Percentiles rank a stretch among this genome's conserved stretches.
Evolutionary conservation across 192 early-diverging fungal genomes (phyloP).

Genomic region (Podila clonocystis): DNA sequence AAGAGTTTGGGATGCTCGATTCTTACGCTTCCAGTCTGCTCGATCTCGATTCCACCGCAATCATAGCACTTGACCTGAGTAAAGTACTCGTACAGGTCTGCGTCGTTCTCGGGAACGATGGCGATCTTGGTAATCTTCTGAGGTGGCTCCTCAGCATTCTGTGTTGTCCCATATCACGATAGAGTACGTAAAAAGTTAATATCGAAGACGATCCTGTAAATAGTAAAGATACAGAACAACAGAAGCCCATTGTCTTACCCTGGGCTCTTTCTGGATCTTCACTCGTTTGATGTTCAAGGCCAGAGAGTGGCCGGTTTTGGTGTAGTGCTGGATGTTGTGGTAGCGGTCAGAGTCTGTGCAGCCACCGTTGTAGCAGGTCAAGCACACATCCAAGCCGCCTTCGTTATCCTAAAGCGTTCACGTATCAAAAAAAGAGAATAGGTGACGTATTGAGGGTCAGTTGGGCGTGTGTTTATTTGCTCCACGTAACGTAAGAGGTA

Average conservation of each 20-base stretch:
- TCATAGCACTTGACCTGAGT: constrained; percentile 84
- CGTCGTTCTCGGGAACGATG: constrained; percentile 80
- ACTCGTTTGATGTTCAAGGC: constrained; percentile 85
- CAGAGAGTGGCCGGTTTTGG: constrained; percentile 80
- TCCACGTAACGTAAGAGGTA: not conserved
- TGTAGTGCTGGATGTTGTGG: constrained; percentile 82
- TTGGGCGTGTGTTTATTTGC: not conserved
- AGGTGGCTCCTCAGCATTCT: constrained; percentile 69
- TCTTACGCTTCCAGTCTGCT: constrained; percentile 66
- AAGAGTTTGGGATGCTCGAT: not conserved
- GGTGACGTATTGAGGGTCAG: not conserved
- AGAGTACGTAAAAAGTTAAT: too few relatives aligned
- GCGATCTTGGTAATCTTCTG: constrained; percentile 95
- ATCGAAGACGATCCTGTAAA: too few relatives aligned
- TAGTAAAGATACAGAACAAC: too few relatives aligned
- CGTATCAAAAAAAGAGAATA: not conserved
- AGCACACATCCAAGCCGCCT: constrained; percentile 90
- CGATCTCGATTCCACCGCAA: constrained; percentile 72
- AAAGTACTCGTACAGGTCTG: constrained; percentile 77
- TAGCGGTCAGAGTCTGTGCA: constrained; percentile 70
- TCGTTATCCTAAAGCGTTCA: constrained; percentile 60
- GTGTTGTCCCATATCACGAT: not conserved
- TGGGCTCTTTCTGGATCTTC: constrained; percentile 56
- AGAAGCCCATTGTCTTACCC: constrained; percentile 36
- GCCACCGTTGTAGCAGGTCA: constrained; percentile 95